phyloP scores from a whole-genome alignment of 2,329 filamentous ascomycete species.

The Phyllosticta citriasiana region DNA sequence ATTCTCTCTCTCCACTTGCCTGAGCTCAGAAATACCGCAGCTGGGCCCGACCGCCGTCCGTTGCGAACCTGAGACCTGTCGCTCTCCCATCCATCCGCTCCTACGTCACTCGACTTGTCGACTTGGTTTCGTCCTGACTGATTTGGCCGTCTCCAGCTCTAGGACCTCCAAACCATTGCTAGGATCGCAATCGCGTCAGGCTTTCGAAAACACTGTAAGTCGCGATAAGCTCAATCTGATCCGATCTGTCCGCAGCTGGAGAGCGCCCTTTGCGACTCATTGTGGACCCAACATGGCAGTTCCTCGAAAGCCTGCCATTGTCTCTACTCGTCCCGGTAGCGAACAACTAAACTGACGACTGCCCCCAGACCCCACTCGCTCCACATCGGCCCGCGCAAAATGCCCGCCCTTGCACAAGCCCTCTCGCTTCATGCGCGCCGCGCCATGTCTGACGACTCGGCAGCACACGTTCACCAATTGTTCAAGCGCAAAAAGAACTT shows the following conservation, averaged over 20 bases:
- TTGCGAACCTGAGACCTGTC: not conserved
- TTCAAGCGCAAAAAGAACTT: slow-evolving; percentile 47
- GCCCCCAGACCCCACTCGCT: not conserved
- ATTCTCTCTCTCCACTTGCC: not conserved
- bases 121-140: not conserved
- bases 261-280: not conserved
- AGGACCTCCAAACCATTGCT: not conserved
- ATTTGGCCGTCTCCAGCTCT: not conserved
- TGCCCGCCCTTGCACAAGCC: slow-evolving; percentile 2
- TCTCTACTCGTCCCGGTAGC: not conserved
- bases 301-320: not conserved
- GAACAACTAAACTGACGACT: not conserved
- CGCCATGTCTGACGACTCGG: slow-evolving; percentile 22
- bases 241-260: not conserved
- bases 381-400: not conserved
- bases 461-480: slow-evolving; percentile 27
- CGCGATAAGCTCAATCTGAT: not conserved
- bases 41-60: not conserved
- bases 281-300: not conserved
- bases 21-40: not conserved
- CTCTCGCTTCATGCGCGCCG: not conserved
- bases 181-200: not conserved
- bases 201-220: not conserved
- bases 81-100: not conserved
- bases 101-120: not conserved